Conservation (phyloP, 352 stramenopile species). For the Peronospora belbahrii region DNA sequence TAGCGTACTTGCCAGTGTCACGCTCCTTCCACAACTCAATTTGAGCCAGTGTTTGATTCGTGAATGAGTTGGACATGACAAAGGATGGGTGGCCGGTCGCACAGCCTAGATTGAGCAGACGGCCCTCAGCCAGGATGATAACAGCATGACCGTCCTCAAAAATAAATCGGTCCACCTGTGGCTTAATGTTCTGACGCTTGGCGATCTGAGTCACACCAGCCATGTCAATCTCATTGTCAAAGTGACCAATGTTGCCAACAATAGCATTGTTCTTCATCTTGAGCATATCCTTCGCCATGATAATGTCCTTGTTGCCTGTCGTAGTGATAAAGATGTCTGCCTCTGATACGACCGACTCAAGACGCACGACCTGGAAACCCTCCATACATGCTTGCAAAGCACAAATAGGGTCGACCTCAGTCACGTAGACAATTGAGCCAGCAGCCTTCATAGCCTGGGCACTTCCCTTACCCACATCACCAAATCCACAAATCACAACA, state of each 20-base stretch:
- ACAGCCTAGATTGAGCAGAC: conserved; percentile 97
- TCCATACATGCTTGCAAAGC: conserved; percentile 98
- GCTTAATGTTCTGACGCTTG: conserved; percentile 98
- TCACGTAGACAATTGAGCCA: conserved; percentile 95
- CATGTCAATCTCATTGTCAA: conserved; percentile 99
- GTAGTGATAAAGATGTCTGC: conserved; percentile 99
- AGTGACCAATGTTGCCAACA: conserved; percentile 99
- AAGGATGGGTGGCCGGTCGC: conserved; percentile 98
- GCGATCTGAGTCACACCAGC: conserved; percentile 82
- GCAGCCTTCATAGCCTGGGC: conserved; percentile 96
- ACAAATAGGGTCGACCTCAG: conserved; percentile 98
- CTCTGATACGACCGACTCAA: conserved; percentile 85
- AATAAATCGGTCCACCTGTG: conserved; percentile 97
- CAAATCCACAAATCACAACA: conserved; percentile 95
- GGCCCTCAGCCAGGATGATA: conserved; percentile 96
- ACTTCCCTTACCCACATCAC: conserved; percentile 97
- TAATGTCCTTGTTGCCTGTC: conserved; percentile 99
- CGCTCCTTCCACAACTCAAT: conserved; percentile 97
- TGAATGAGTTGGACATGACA: conserved; percentile 99
- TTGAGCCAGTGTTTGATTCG: conserved; percentile 98
- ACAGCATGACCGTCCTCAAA: conserved; percentile 94
- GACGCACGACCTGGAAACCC: conserved; percentile 93
- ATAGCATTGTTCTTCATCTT: conserved; percentile 99
- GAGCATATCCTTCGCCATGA: conserved; percentile 93
- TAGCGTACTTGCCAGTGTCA: conserved; percentile 92